A percentile compares a stretch with the other conserved stretches of the same genome.
These are phyloP conservation scores for Alnus rubra DNA, from an alignment of 306 rosid genomes.

Conservation along the genomic window DNA sequence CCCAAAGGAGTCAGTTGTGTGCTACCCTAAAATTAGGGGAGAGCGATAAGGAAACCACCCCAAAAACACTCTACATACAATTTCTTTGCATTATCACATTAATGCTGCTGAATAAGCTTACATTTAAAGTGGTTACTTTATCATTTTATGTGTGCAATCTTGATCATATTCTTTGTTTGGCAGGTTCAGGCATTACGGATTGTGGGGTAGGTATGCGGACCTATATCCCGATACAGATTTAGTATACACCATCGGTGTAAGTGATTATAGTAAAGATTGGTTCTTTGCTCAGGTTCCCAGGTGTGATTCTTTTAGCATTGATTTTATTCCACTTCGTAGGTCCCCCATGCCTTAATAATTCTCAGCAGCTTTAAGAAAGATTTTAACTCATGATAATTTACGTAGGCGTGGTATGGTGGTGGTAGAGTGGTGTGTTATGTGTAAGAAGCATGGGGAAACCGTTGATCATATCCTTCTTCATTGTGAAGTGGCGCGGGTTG, in stretches of 20 bases:
- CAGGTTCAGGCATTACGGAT: conserved; percentile 90
- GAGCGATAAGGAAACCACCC: not conserved
- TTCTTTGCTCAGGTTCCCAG: conserved; percentile 92
- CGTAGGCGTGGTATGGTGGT: no score
- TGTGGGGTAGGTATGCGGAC: conserved; percentile 92
- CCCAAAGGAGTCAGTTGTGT: not conserved
- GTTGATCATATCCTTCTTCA: no score
- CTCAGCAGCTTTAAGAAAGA: no score
- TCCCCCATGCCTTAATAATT: not conserved
- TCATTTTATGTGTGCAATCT: not conserved
- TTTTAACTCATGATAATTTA: no score
- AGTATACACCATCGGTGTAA: conserved; percentile 62
- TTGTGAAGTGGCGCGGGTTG: no score
- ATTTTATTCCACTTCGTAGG: not conserved
- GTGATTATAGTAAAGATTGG: conserved; percentile 81
- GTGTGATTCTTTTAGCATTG: conserved; percentile 30
- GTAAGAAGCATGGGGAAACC: no score
- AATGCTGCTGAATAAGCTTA: not conserved
- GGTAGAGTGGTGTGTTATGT: no score
- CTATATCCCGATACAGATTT: conserved; percentile 70
- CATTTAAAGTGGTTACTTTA: not conserved
- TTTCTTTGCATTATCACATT: no score
- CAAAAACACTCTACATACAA: not conserved
- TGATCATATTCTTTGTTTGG: not conserved
- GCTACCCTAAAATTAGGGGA: not conserved